Evolutionary conservation across 1,139 yeast genomes (phyloP).

Genomic region (Scheffersomyces cryptocercus): DNA sequence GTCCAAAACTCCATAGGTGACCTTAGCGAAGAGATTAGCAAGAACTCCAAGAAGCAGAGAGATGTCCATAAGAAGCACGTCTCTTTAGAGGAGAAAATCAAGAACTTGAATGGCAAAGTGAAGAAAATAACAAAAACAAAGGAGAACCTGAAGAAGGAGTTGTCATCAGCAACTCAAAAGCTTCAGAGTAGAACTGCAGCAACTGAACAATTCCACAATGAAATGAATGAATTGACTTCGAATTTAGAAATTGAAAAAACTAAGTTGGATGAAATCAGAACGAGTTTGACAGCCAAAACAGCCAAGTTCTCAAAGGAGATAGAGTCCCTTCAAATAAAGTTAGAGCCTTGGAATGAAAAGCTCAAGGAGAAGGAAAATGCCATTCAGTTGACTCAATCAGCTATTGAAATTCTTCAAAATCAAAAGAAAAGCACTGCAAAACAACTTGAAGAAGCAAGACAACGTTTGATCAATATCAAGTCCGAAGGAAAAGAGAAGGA

Average conservation of each 20-base stretch:
- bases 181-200: slow-evolving; percentile 48
- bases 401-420: slow-evolving; percentile 58
- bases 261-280: slow-evolving; percentile 61
- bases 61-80: slow-evolving; percentile 54
- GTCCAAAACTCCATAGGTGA: slow-evolving; percentile 30
- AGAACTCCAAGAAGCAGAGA: slow-evolving; percentile 35
- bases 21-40: slow-evolving; percentile 30
- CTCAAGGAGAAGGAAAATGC: slow-evolving; percentile 67
- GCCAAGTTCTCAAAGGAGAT: slow-evolving; percentile 63
- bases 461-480: slow-evolving; percentile 48
- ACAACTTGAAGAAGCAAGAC: slow-evolving; percentile 50
- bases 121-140: slow-evolving; percentile 61
- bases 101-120: slow-evolving; percentile 59
- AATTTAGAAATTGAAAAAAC: slow-evolving; percentile 55
- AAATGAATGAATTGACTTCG: slow-evolving; percentile 45
- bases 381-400: slow-evolving; percentile 64
- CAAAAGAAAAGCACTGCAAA: slow-evolving; percentile 45
- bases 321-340: slow-evolving; percentile 58
- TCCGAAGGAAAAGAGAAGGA: slow-evolving; percentile 58
- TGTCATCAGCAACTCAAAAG: slow-evolving; percentile 48
- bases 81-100: slow-evolving; percentile 71
- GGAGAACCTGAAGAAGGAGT: slow-evolving; percentile 33
- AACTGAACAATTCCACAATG: slow-evolving; percentile 37
- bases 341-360: slow-evolving; percentile 84
- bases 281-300: slow-evolving; percentile 72